Base-by-base conservation (phyloP, 2,329 filamentous ascomycete species). In the Thielaviopsis ethacetica region DNA sequence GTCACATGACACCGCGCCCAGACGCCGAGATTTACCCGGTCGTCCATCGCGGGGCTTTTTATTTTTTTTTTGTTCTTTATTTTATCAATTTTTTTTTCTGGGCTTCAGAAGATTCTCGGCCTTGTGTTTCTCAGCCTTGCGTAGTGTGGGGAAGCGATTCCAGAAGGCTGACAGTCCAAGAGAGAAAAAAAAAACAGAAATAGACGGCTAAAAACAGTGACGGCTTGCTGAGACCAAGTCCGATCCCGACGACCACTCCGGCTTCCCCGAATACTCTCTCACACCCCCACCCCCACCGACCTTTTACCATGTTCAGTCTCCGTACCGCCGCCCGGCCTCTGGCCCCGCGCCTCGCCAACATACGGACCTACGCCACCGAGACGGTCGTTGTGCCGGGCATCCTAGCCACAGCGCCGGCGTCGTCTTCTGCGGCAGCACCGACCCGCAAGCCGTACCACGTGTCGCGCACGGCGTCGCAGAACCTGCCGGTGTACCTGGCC, bases 401-500 rank as follows among this genome's bases (percentile, higher is more conserved):
- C 24, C 53, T 53, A 9, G 26, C 54, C 57, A 61, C 63, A 27
- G 26, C 44, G 15, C 15, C 58, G 60, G 62, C 58, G 41, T 4
- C 41, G n/a, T 9, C 41, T 9, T 64, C 56, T 63, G 65, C n/a
- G 65, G 26, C 65, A 61, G 19, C 57, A 71, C 71, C n/a, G n/a
- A 59, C 71, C 69, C 75, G 44, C 21, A 60, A 65, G 24, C 78
- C 81, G 12, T 95, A 90, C 74, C 78, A 83, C 65, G 78, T 97
- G 63, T 75, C 76, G 56, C 84, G 89, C 62, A 91, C 88, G 2
- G 73, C 76, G 1, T 84, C 80, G 44, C 80, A 82, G 54, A 82
- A 88, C 64, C 74, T 93, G 2, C 83, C 88, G 24, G 79, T 97
- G 52, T 98, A 97, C 72, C 75, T 83, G 17, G 76, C 82, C 64